Percentiles rank a stretch among this genome's conserved stretches.
phyloP scores from a whole-genome alignment of 2,329 filamentous ascomycete species.

The Penicillium sp. region DNA sequence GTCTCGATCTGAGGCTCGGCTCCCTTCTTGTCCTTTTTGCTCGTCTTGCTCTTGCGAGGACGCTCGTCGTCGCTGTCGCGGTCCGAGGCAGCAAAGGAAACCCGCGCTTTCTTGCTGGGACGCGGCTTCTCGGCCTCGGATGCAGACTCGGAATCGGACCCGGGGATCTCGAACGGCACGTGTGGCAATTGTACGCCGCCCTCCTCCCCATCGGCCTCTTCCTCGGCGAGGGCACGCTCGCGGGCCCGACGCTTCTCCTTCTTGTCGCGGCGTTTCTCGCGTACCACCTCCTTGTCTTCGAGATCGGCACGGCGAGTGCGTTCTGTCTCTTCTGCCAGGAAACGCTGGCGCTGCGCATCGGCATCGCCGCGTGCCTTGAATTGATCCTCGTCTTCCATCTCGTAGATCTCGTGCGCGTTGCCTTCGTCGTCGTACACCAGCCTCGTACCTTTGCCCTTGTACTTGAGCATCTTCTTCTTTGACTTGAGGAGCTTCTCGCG shows the following conservation, averaged over 20 bases:
- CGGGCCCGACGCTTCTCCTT: conserved; percentile 46
- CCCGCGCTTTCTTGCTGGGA: conserved; percentile 42
- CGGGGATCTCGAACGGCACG: conserved; percentile 22
- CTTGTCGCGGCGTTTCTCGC: conserved; percentile 63
- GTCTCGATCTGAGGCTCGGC: conserved; percentile 43
- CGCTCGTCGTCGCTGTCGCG: conserved; percentile 27
- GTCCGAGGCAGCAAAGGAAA: conserved; percentile 35
- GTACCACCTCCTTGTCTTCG: conserved; percentile 76
- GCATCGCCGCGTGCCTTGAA: conserved; percentile 74
- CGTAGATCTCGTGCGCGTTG: conserved; percentile 77
- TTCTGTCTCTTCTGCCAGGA: conserved; percentile 71
- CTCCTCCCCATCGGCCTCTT: conserved; percentile 29
- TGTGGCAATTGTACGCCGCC: conserved; percentile 20
- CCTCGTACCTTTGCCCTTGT: conserved; percentile 81
- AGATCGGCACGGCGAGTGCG: conserved; percentile 72
- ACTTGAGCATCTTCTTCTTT: conserved; percentile 90
- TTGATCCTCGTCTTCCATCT: conserved; percentile 78
- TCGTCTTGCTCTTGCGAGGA: conserved; percentile 29
- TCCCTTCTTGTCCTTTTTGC: conserved; percentile 14
- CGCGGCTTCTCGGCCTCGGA: conserved; percentile 28
- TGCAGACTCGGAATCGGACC: conserved; percentile 18
- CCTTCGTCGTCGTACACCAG: conserved; percentile 92
- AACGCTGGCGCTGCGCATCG: conserved; percentile 70
- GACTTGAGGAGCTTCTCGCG: conserved; percentile 92
- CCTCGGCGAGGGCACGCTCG: conserved; percentile 38